phyloP scores from a whole-genome alignment of 2,329 filamentous ascomycete genomes.

The Arthroderma sp. region DNA sequence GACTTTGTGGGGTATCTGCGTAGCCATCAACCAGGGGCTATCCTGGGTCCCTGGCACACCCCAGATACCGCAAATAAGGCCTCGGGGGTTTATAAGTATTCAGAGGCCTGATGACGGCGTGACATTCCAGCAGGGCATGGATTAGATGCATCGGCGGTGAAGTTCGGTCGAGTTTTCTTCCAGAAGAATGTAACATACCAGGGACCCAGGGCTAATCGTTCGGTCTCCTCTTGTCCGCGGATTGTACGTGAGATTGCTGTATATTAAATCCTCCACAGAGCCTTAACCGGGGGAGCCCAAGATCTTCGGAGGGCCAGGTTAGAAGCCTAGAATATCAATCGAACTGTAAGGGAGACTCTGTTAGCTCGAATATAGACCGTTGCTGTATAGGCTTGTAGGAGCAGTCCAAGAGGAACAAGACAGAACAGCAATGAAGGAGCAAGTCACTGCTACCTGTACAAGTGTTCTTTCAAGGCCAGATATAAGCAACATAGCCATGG shows the following conservation, averaged over 20 bases:
- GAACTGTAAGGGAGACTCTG: neutral
- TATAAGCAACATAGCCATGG: neutral
- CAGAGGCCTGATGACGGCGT: neutral
- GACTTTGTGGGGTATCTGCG: neutral
- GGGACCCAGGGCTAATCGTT: neutral
- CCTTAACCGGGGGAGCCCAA: neutral
- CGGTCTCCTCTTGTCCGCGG: neutral
- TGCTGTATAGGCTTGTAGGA: too few relatives aligned
- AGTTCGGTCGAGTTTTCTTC: neutral
- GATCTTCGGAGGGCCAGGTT: neutral
- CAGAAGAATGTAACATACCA: neutral
- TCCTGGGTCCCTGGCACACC: neutral
- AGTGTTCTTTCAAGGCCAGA: neutral
- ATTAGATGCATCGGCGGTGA: neutral
- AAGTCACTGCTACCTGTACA: neutral
- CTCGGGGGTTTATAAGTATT: neutral
- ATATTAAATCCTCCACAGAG: neutral
- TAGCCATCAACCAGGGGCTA: neutral
- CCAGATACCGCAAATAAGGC: neutral
- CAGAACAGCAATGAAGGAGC: neutral
- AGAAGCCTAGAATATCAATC: neutral
- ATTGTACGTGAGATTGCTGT: neutral
- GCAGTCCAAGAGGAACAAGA: too few relatives aligned
- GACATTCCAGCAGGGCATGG: slow-evolving; percentile 1
- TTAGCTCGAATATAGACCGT: too few relatives aligned